Base-by-base conservation (phyloP, 1,284 basidiomycete species). In the Ustilago loliicola region DNA sequence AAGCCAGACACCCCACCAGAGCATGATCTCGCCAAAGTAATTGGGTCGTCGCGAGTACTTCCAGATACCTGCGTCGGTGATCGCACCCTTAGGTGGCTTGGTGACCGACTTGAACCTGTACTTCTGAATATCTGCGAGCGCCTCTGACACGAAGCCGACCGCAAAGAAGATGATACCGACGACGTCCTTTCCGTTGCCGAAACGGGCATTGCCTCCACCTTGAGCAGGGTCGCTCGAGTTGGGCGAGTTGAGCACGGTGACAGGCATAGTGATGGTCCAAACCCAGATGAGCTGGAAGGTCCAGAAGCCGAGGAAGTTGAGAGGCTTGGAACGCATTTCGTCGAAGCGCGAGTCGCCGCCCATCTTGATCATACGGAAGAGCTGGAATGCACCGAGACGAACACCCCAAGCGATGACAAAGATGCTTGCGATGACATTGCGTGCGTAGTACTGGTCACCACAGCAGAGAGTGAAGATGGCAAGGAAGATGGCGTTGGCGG, bases 11-110 rank as follows among this genome's bases (percentile, higher is more conserved):
- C 82, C 82, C 68, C 74, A 74, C 82, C 82, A 83, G 50, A 78
- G 42, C 21, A 88, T 89, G 83, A 82, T 91, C 90, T 93, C 92
- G 83, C 92, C 92, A 82, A 93, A 92, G 84, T 93, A 93, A 9
- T 92, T 91, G 30, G 92, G 92, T 74, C 93, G 91, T 25, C 83
- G 58, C 63, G 83, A 69, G 61, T 51, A 80, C 55, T 63, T 57
- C 80, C 80, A 82, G 3, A 79, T 50, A 17, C 79, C 77, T 2
- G 66, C 61, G 50, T 83, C 82, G 10, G 72, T 80, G 58, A 83
- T 83, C 34, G 80, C 80, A 17, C 82, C 82, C 66, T 72, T 69
- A 10, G 77, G 76, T 3, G 72, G 73, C 60, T 73, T 72, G 34
- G 63, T 72, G 51, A 77, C 66, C 50, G 62, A 74, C 65, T 83